Evolutionary conservation across 2,329 filamentous ascomycete species (phyloP).

Genomic region (Paraconiothyrium sp.): DNA sequence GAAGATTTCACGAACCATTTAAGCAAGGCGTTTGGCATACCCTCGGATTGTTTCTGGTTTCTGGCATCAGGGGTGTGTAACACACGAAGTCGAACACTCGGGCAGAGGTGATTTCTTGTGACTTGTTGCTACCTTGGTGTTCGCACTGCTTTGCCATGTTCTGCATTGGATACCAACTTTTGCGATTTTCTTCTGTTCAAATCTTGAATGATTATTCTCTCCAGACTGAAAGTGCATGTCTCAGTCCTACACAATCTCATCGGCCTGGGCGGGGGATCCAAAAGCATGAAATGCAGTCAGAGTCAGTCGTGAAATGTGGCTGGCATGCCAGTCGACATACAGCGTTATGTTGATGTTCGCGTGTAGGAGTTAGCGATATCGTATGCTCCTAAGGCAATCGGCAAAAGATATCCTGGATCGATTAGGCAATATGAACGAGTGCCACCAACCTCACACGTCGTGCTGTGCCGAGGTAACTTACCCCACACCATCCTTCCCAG

Average conservation of each 20-base stretch:
- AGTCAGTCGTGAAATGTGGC: not conserved
- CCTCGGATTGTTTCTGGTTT: not conserved
- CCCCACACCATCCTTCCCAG: slow-evolving; percentile 15
- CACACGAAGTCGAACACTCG: not conserved
- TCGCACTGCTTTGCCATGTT: slow-evolving; percentile 11
- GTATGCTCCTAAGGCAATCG: slow-evolving; percentile 2
- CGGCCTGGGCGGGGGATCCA: not conserved
- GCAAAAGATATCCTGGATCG: slow-evolving; percentile 7
- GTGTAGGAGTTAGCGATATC: not conserved
- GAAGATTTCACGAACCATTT: not conserved
- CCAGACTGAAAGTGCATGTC: not conserved
- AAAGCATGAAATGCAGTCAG: not conserved
- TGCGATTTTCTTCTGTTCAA: not conserved
- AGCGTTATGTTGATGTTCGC: too few species aligned
- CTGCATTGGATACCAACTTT: not conserved
- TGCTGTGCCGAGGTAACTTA: slow-evolving; percentile 11
- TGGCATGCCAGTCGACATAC: not conserved
- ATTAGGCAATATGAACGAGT: not conserved
- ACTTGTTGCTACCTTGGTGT: slow-evolving; percentile 8
- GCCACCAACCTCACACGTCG: not conserved
- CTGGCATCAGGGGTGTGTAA: not conserved
- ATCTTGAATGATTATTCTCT: not conserved
- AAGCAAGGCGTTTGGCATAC: not conserved
- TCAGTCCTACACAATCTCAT: not conserved
- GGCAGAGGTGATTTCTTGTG: not conserved